These are phyloP conservation scores for Ogataea kodamae DNA, from an alignment of 805 yeast genomes.

Conservation along the genomic window DNA sequence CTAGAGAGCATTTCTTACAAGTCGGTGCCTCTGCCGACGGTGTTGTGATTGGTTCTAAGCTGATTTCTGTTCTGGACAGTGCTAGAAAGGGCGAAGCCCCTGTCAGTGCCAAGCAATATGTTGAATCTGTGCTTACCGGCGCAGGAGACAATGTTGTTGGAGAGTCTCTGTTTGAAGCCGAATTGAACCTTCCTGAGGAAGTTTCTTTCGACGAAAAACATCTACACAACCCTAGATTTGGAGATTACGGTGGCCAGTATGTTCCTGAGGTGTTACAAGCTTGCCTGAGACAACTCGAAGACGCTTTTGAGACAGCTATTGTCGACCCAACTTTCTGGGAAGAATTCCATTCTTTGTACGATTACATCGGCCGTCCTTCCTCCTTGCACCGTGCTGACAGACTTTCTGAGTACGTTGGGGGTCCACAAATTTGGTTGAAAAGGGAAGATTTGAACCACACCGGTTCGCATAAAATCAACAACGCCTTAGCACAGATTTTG, in stretches of 20 bases:
- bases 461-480: slow-evolving; percentile 84
- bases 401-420: slow-evolving; percentile 85
- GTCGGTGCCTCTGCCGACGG: slow-evolving; percentile 88
- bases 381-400: slow-evolving; percentile 88
- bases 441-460: slow-evolving; percentile 94
- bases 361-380: slow-evolving; percentile 96
- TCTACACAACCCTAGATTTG: slow-evolving; percentile 74
- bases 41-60: slow-evolving; percentile 90
- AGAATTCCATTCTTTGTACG: slow-evolving; percentile 78
- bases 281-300: slow-evolving; percentile 85
- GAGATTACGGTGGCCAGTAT: slow-evolving; percentile 97
- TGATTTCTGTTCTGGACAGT: slow-evolving; percentile 67
- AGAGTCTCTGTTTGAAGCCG: slow-evolving; percentile 20
- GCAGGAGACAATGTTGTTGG: slow-evolving; percentile 36
- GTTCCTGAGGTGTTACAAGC: slow-evolving; percentile 96
- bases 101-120: slow-evolving; percentile 62
- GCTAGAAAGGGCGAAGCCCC: slow-evolving; percentile 60
- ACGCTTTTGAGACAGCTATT: slow-evolving; percentile 80
- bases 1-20: slow-evolving; percentile 80
- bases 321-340: slow-evolving; percentile 93
- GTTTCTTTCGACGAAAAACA: slow-evolving; percentile 54
- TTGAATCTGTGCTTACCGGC: slow-evolving; percentile 63
- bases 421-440: slow-evolving; percentile 95
- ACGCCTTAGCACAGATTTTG: slow-evolving; percentile 78
- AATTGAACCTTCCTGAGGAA: slow-evolving; percentile 13